Evolutionary conservation across 768 basidiomycete genomes (phyloP).

Genomic region (Lactarius hengduanensis): DNA sequence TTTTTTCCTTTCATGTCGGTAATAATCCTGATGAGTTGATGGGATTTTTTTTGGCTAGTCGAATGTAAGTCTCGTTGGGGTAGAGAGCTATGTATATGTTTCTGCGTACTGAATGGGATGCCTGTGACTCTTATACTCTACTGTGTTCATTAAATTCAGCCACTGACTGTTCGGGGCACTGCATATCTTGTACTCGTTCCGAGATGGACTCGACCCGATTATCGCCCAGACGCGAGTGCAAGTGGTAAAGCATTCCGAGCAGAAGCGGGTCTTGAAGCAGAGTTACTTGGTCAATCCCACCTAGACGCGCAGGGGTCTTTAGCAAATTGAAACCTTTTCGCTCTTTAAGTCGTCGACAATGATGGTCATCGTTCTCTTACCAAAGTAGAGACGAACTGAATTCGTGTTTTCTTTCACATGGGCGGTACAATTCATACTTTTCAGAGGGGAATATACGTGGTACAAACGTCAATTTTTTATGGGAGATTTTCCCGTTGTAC

Average conservation of each 20-base stretch:
- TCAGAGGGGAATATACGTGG: too few species aligned
- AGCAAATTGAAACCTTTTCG: not conserved
- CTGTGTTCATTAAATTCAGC: not conserved
- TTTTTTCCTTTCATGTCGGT: not conserved
- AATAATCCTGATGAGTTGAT: slow-evolving; percentile 1
- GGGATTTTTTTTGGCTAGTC: not conserved
- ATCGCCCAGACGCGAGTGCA: not conserved
- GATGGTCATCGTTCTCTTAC: not conserved
- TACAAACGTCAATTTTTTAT: too few species aligned
- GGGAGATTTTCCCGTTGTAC: too few species aligned
- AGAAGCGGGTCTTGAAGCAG: too few species aligned
- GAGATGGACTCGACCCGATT: not conserved
- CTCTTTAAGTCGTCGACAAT: not conserved
- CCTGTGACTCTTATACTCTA: not conserved
- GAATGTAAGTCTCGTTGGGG: slow-evolving; percentile 33
- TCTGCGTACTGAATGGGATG: not conserved
- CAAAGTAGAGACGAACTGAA: too few species aligned
- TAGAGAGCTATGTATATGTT: slow-evolving; percentile 26
- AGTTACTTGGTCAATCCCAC: too few species aligned
- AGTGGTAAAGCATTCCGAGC: not conserved
- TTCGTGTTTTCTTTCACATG: too few species aligned
- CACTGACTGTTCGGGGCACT: not conserved
- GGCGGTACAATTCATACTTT: too few species aligned
- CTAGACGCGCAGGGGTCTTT: too few species aligned
- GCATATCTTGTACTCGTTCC: not conserved